Conservation (phyloP, 1,139 yeast species). For the Debaryomyces nepalensis region DNA sequence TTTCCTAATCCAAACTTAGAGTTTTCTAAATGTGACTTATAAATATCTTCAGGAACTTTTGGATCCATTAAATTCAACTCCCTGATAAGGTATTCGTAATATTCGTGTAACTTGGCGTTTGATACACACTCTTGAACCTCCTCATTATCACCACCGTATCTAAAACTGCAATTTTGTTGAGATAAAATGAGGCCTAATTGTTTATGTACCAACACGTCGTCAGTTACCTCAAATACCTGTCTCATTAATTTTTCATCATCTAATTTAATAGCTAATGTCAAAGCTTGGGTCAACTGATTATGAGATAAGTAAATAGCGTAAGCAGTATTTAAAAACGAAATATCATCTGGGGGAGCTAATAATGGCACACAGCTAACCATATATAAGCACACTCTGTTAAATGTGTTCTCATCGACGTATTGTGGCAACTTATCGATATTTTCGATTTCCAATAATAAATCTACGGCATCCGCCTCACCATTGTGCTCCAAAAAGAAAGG, state of each 20-base stretch:
- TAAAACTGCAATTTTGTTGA: slow-evolving; percentile 82
- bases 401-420: slow-evolving; percentile 85
- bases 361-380: slow-evolving; percentile 96
- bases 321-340: slow-evolving; percentile 88
- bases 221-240: slow-evolving; percentile 76
- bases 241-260: slow-evolving; percentile 80
- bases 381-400: slow-evolving; percentile 87
- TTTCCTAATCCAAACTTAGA: slow-evolving; percentile 61
- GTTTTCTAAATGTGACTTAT: slow-evolving; percentile 85
- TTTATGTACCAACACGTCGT: slow-evolving; percentile 75
- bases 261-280: slow-evolving; percentile 84
- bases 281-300: slow-evolving; percentile 85
- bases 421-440: slow-evolving; percentile 79
- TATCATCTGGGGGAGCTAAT: slow-evolving; percentile 93
- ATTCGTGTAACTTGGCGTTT: slow-evolving; percentile 77
- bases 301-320: slow-evolving; percentile 81
- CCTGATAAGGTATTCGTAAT: slow-evolving; percentile 77
- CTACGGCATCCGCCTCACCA: slow-evolving; percentile 99
- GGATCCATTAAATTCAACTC: slow-evolving; percentile 90
- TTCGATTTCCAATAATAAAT: slow-evolving; percentile 86
- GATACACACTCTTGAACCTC: slow-evolving; percentile 87
- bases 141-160: slow-evolving; percentile 64
- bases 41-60: slow-evolving; percentile 92
- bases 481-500: slow-evolving; percentile 93
- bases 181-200: slow-evolving; percentile 92